phyloP scores from a whole-genome alignment of 179 eudicot genomes.

The Pouteria campechiana region DNA sequence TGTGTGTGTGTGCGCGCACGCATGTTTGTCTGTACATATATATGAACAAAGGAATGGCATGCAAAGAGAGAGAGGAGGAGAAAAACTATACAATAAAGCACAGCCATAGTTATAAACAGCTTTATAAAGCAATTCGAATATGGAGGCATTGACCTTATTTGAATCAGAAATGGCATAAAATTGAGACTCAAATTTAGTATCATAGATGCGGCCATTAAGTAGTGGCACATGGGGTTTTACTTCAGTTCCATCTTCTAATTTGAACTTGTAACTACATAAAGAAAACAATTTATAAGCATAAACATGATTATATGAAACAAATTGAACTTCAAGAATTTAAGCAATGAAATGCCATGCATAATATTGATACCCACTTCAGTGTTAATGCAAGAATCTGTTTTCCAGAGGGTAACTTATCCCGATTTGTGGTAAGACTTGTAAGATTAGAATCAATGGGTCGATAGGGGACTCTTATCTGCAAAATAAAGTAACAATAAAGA shows the following conservation, averaged over 20 bases:
- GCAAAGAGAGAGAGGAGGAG: too few relatives aligned
- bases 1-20: too few relatives aligned
- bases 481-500: background rate
- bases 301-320: background rate
- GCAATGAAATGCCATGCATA: too few relatives aligned
- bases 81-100: background rate
- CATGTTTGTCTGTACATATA: too few relatives aligned
- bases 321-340: background rate
- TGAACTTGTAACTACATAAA: conserved; percentile 93
- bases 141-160: conserved; percentile 56
- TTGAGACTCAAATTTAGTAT: conserved; percentile 94
- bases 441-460: conserved; percentile 71
- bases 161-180: conserved; percentile 92
- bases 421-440: conserved; percentile 54
- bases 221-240: conserved; percentile 80
- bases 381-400: conserved; percentile 78
- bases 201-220: conserved; percentile 88
- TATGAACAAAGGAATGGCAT: too few relatives aligned
- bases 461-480: conserved; percentile 77
- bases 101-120: background rate
- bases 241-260: conserved; percentile 89
- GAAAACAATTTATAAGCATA: too few relatives aligned
- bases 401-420: conserved; percentile 95
- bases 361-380: conserved; percentile 81
- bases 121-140: background rate